A percentile compares a stretch with the other conserved stretches of the same genome.
Evolutionary conservation across 2,329 filamentous ascomycete genomes (phyloP).

Genomic region (Teratosphaeria gauchensis): DNA sequence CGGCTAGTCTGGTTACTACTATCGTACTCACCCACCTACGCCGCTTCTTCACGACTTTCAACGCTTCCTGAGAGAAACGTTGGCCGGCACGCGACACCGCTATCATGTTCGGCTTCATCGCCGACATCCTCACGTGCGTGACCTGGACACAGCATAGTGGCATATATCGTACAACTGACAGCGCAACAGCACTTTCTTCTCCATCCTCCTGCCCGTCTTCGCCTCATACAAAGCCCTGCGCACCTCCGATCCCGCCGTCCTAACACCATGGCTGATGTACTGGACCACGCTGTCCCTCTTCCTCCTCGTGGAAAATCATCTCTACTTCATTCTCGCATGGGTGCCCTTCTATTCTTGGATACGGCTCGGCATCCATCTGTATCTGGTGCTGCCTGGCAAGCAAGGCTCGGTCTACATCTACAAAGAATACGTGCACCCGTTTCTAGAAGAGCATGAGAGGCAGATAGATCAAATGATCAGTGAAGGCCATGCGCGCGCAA

Average conservation of each 20-base stretch:
- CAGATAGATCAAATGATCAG: conserved; percentile 88
- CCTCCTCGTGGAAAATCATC: conserved; percentile 76
- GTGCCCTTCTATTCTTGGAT: conserved; percentile 91
- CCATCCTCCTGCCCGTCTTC: conserved; percentile 90
- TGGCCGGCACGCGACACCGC: conserved; percentile 1
- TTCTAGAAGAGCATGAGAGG: conserved; percentile 74
- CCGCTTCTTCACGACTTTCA: not conserved
- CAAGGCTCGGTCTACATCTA: conserved; percentile 85
- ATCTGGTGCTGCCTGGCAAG: conserved; percentile 95
- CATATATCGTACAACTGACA: not conserved
- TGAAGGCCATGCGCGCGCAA: conserved; percentile 66
- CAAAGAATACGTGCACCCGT: conserved; percentile 75
- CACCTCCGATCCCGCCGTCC: conserved; percentile 75
- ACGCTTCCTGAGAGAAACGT: not conserved
- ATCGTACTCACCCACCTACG: not conserved
- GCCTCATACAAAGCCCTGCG: conserved; percentile 97
- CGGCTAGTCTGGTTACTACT: not conserved
- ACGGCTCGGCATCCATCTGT: conserved; percentile 76
- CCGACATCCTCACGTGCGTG: conserved; percentile 68
- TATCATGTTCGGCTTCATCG: conserved; percentile 65
- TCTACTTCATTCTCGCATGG: conserved; percentile 79
- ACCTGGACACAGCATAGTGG: not conserved
- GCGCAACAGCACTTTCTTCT: conserved; percentile 61
- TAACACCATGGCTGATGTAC: conserved; percentile 98
- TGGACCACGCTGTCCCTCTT: conserved; percentile 85